phyloP scores from a whole-genome alignment of 1,139 yeast genomes.

The Groenewaldozyma auringiensis region DNA sequence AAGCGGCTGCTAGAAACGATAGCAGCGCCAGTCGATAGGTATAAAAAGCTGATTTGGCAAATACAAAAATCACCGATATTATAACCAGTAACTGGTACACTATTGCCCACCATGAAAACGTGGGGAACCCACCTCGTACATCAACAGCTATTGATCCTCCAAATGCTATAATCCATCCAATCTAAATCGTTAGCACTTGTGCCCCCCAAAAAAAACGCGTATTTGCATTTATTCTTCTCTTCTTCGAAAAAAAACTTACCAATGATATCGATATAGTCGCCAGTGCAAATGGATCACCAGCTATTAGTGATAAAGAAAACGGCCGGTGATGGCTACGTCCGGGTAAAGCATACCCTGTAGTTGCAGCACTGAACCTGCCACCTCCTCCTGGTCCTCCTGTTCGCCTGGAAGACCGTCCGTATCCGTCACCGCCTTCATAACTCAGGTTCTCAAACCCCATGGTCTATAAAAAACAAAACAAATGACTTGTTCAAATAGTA shows the following conservation, averaged over 20 bases:
- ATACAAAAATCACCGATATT: constrained; percentile 47
- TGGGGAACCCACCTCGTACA: constrained; percentile 46
- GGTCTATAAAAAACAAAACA: background rate
- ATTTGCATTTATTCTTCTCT: constrained; percentile 11
- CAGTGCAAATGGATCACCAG: constrained; percentile 37
- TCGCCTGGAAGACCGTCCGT: background rate
- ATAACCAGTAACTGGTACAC: constrained; percentile 67
- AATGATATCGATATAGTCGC: constrained; percentile 31
- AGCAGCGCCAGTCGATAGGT: constrained; percentile 57
- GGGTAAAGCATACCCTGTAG: background rate
- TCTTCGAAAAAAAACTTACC: constrained; percentile 15
- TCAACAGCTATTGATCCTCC: constrained; percentile 72
- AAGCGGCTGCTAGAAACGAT: constrained; percentile 55
- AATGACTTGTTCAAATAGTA: too few species aligned
- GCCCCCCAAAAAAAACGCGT: constrained; percentile 15
- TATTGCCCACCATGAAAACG: constrained; percentile 97
- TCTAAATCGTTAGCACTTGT: constrained; percentile 14
- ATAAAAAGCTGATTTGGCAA: constrained; percentile 62
- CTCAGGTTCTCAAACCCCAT: constrained; percentile 3
- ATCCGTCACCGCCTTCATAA: background rate
- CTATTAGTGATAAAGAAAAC: constrained; percentile 19
- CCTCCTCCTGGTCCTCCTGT: background rate
- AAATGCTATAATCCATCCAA: constrained; percentile 73
- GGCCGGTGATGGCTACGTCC: background rate
- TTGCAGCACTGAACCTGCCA: background rate